These are phyloP conservation scores for Glycine tomentella DNA, from an alignment of 306 rosid species.

Conservation along the genomic window DNA sequence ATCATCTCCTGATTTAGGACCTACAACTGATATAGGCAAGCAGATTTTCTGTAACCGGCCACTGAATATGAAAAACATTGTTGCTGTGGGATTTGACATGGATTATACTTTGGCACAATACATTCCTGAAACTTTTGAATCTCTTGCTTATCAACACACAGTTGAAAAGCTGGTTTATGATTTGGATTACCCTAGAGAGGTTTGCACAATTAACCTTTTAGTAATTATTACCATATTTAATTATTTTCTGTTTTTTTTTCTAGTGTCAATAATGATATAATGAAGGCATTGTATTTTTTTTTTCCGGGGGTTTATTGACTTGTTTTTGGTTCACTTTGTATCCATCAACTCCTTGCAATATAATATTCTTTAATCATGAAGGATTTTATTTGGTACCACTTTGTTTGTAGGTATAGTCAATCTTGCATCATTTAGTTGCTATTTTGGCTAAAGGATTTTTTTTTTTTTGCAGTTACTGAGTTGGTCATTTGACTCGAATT, in stretches of 20 bases:
- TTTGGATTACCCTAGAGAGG: conserved; percentile 77
- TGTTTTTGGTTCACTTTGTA: background rate
- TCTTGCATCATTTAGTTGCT: conserved; percentile 16
- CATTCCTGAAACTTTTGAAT: conserved; percentile 83
- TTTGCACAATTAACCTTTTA: conserved; percentile 43
- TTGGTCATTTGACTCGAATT: conserved; percentile 78
- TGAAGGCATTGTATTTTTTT: background rate
- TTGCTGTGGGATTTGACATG: conserved; percentile 89
- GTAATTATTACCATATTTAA: background rate
- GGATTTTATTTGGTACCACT: background rate
- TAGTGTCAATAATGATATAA: background rate
- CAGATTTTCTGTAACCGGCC: conserved; percentile 84
- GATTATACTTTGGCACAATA: conserved; percentile 89
- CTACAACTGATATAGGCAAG: conserved; percentile 64
- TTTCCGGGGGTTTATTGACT: background rate
- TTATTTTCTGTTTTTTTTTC: background rate
- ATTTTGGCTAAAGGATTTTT: conserved; percentile 32
- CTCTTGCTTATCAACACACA: conserved; percentile 86
- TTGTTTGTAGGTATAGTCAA: background rate
- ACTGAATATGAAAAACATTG: conserved; percentile 77
- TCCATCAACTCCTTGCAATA: conserved; percentile 25
- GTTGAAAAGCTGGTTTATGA: conserved; percentile 70
- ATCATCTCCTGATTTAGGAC: conserved; percentile 53
- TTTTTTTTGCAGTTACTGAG: conserved; percentile 62
- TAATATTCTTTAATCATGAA: background rate